These are phyloP conservation scores for Penicillium canescens DNA, from an alignment of 495 filamentous ascomycete species.

Conservation along the genomic window DNA sequence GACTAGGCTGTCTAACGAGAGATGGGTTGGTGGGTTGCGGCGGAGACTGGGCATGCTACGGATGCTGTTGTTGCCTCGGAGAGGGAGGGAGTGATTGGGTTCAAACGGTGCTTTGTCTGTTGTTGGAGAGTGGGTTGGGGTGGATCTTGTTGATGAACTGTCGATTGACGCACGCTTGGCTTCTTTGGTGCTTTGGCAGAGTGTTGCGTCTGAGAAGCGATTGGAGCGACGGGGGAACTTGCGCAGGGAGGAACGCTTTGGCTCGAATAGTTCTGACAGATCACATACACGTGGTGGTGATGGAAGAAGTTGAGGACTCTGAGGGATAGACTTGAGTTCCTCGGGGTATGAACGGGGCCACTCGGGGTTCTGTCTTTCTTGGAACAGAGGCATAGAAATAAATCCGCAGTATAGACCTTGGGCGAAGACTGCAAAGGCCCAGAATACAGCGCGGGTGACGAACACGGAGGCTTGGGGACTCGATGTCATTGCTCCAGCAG, in stretches of 20 bases:
- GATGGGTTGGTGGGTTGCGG: conserved; percentile 16
- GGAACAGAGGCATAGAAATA: conserved; percentile 22
- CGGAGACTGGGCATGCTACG: conserved; percentile 28
- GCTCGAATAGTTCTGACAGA: conserved; percentile 21
- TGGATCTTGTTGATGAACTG: conserved; percentile 15
- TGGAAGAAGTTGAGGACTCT: conserved; percentile 12
- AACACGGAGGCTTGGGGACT: conserved; percentile 18
- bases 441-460: conserved; percentile 34
- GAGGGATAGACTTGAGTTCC: conserved; percentile 29
- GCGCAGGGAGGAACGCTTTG: conserved; percentile 22
- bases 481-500: conserved; percentile 33
- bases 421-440: conserved; percentile 34
- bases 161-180: conserved; percentile 31
- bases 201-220: conserved; percentile 38
- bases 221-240: conserved; percentile 33
- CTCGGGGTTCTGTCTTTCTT: conserved; percentile 7
- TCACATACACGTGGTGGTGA: conserved; percentile 7
- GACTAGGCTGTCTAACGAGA: conserved; percentile 30
- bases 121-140: conserved; percentile 14
- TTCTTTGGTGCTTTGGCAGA: conserved; percentile 26
- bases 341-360: conserved; percentile 32
- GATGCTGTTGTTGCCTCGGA: conserved; percentile 16
- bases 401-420: conserved; percentile 37
- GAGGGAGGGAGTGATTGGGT: conserved; percentile 12
- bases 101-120: not conserved